Base-by-base conservation (phyloP, 2,329 filamentous ascomycete genomes). In the Fusarium proliferatum region DNA sequence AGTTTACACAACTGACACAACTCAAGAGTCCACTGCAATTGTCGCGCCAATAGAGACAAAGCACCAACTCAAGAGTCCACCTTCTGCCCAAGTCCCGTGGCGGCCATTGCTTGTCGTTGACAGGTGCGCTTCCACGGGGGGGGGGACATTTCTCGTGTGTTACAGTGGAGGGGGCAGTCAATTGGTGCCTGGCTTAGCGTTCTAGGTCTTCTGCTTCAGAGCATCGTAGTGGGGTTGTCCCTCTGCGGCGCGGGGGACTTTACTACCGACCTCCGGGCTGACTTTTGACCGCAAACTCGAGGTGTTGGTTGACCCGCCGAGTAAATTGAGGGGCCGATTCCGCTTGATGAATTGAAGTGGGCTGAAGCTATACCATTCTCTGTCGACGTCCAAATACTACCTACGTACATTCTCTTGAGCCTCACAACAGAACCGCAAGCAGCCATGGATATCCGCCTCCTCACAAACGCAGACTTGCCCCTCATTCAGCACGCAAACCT, bases 401-500 rank as follows among this genome's bases (percentile, higher is more conserved):
- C 17, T 53, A 49, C 19, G 21, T 58, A 43, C 28, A n/a, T 67
- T 36, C 49, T 39, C 34, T 65, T 66, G 66, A 70, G 55, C 67
- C 61, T 70, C 68, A 45, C 26, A 38, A 13, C 28, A 49, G 13
- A 16, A 28, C 10, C 33, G 39, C 19, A 16, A n/a, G 55, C 74
- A 84, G 85, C 71, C 83, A 98, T 97, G 94, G 94, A 97, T 86
- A 97, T 99, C 84, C 93, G 96, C 75, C 87, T 96, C 74, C 91
- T 99, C 76, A 92, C 90, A 76, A 88, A 94, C 73, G 93, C 91
- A 73, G 94, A 97, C 85, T 93, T 97, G 75, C 94, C 94, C 76
- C 92, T 96, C 81, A 95, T 99, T 81, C 96, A 99, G 86, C 95
- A 97, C 84, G 96, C 96, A 81, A 98, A 99, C 87, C 95, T 99